Evolutionary conservation across 2,329 filamentous ascomycete genomes (phyloP).

Genomic region (Fusarium tuaranense): DNA sequence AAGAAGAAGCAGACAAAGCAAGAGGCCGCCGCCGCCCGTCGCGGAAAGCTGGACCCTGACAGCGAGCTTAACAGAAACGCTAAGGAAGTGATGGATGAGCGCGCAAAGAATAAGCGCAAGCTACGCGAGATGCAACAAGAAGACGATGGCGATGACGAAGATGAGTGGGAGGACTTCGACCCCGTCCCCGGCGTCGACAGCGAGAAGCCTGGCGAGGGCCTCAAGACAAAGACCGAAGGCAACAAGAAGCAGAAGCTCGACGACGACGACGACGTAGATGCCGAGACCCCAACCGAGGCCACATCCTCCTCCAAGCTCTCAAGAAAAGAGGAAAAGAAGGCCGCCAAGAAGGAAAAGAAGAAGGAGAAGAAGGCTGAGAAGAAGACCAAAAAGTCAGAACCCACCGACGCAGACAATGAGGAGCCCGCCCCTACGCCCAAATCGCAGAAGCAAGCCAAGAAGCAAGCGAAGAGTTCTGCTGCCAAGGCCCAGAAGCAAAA

Average conservation of each 20-base stretch:
- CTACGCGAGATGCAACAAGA: conserved; percentile 71
- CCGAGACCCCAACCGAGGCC: conserved; percentile 56
- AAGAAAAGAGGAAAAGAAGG: conserved; percentile 67
- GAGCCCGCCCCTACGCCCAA: conserved; percentile 38
- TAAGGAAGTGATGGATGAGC: conserved; percentile 92
- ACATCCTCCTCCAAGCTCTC: conserved; percentile 57
- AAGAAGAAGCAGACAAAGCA: conserved; percentile 96
- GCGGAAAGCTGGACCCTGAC: conserved; percentile 91
- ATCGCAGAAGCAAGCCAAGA: conserved; percentile 45
- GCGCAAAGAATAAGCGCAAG: conserved; percentile 82
- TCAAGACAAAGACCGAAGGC: conserved; percentile 63
- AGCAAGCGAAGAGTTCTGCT: conserved; percentile 40
- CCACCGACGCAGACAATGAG: conserved; percentile 46
- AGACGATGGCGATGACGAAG: conserved; percentile 57
- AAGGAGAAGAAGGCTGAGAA: conserved; percentile 56
- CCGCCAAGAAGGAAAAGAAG: conserved; percentile 59
- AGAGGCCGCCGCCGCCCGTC: conserved; percentile 83
- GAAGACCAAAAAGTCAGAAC: conserved; percentile 57
- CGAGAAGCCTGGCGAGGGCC: conserved; percentile 73
- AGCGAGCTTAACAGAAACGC: conserved; percentile 83
- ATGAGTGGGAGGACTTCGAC: conserved; percentile 58
- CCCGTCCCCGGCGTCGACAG: conserved; percentile 65
- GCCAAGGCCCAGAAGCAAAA: conserved; percentile 32
- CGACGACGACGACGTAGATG: conserved; percentile 42
- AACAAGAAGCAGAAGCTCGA: conserved; percentile 67